Conservation (phyloP, 208 protist species). For the Trypanosoma platydactyli region DNA sequence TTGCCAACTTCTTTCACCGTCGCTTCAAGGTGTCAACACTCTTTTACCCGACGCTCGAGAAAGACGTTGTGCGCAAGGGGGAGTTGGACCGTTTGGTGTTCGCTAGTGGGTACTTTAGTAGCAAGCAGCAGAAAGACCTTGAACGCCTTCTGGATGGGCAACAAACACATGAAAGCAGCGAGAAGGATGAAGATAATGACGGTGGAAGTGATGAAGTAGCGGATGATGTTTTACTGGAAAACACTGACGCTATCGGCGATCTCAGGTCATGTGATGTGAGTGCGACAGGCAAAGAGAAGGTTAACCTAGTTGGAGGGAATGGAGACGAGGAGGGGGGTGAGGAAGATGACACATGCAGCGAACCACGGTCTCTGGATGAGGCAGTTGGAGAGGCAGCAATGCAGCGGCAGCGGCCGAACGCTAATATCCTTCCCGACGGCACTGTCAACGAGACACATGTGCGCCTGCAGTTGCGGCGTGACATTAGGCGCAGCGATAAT, state of each 20-base stretch:
- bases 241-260: background rate
- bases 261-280: background rate
- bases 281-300: background rate
- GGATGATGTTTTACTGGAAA: background rate
- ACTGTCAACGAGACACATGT: constrained; percentile 73
- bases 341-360: constrained; percentile 30
- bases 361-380: constrained; percentile 41
- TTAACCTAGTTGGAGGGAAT: constrained; percentile 22
- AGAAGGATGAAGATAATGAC: constrained; percentile 18
- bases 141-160: constrained; percentile 65
- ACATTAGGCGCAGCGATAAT: constrained; percentile 61
- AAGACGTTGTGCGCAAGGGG: constrained; percentile 71
- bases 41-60: constrained; percentile 68
- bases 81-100: constrained; percentile 79
- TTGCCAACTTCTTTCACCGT: constrained; percentile 95
- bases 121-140: constrained; percentile 69
- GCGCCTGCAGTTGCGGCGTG: constrained; percentile 59
- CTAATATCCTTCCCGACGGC: constrained; percentile 58
- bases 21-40: constrained; percentile 84
- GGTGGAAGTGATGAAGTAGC: constrained; percentile 29
- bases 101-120: constrained; percentile 80
- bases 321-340: constrained; percentile 9
- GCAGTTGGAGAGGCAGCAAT: constrained; percentile 43
- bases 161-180: constrained; percentile 18
- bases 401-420: constrained; percentile 43